Percentiles rank a stretch among this genome's conserved stretches.
These are phyloP conservation scores for Cryphonectria carpinicola DNA, from an alignment of 2,329 filamentous ascomycete genomes.

Conservation along the genomic window DNA sequence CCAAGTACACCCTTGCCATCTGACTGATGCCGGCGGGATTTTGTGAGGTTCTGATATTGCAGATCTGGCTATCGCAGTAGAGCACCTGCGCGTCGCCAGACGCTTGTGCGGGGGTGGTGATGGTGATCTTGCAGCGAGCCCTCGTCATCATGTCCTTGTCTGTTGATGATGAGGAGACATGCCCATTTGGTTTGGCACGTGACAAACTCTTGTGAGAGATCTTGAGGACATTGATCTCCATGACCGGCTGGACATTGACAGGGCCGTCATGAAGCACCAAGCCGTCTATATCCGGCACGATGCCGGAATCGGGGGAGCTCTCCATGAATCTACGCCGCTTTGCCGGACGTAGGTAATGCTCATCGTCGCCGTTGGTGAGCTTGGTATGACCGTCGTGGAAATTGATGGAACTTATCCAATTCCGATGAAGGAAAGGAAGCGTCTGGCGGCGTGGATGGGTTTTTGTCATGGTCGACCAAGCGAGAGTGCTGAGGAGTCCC, in stretches of 20 bases:
- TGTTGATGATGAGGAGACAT: conserved; percentile 40
- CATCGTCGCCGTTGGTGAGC: conserved; percentile 36
- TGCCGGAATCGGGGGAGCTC: conserved; percentile 40
- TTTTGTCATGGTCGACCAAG: conserved; percentile 50
- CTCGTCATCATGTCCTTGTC: conserved; percentile 42
- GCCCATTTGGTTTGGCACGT: conserved; percentile 42
- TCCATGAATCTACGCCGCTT: conserved; percentile 57
- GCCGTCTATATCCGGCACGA: conserved; percentile 26
- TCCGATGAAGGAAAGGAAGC: conserved; percentile 59
- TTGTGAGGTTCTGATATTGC: conserved; percentile 55
- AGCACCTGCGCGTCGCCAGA: conserved; percentile 47
- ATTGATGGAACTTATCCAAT: conserved; percentile 54
- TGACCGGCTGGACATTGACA: conserved; percentile 40
- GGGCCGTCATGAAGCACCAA: conserved; percentile 32
- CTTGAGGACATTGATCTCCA: conserved; percentile 59
- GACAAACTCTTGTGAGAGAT: conserved; percentile 54
- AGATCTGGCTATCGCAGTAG: conserved; percentile 59
- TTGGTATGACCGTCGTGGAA: conserved; percentile 41
- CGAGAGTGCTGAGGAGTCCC: neutral
- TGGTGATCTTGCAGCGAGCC: conserved; percentile 49
- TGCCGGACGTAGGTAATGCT: conserved; percentile 44
- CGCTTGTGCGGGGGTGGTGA: conserved; percentile 39
- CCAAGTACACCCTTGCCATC: conserved; percentile 53
- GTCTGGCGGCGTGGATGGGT: conserved; percentile 51
- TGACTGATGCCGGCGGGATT: conserved; percentile 50